phyloP scores from a whole-genome alignment of 108 stramenopile species.

The Cylindrotheca fusiformis region DNA sequence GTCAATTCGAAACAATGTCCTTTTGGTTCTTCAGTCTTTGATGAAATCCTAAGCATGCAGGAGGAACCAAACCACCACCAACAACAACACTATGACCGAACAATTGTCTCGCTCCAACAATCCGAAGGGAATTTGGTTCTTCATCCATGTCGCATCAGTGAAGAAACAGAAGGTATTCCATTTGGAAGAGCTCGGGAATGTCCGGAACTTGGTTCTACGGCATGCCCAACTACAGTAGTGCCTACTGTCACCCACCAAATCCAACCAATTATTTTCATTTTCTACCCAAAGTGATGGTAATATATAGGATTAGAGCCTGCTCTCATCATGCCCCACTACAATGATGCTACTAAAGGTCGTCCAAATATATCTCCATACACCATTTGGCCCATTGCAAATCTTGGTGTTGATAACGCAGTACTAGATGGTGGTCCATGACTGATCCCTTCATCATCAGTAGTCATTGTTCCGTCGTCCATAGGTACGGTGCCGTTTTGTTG shows the following conservation, averaged over 20 bases:
- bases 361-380: too few species aligned
- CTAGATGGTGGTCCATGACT: slow-evolving; percentile 35
- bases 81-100: slow-evolving; percentile 11
- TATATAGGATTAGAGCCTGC: too few species aligned
- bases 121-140: not conserved
- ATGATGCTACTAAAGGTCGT: too few species aligned
- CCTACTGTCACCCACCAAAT: too few species aligned
- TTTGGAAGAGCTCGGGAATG: slow-evolving; percentile 11
- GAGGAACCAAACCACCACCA: not conserved
- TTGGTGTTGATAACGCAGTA: slow-evolving; percentile 26
- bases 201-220: slow-evolving; percentile 2
- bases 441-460: slow-evolving; percentile 63
- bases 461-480: not conserved
- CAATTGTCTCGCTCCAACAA: not conserved
- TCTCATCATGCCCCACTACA: too few species aligned
- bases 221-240: slow-evolving; percentile 17
- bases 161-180: slow-evolving; percentile 1
- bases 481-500: too few species aligned
- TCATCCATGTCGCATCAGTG: not conserved
- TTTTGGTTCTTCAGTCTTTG: slow-evolving; percentile 10
- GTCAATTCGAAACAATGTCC: slow-evolving; percentile 9
- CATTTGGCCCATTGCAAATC: slow-evolving; percentile 51
- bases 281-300: too few species aligned
- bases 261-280: too few species aligned
- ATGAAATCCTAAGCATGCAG: not conserved